Percentiles rank a stretch among this genome's conserved stretches.
Evolutionary conservation across 2,329 filamentous ascomycete species (phyloP).

Genomic region (Dissoconium aciculare): DNA sequence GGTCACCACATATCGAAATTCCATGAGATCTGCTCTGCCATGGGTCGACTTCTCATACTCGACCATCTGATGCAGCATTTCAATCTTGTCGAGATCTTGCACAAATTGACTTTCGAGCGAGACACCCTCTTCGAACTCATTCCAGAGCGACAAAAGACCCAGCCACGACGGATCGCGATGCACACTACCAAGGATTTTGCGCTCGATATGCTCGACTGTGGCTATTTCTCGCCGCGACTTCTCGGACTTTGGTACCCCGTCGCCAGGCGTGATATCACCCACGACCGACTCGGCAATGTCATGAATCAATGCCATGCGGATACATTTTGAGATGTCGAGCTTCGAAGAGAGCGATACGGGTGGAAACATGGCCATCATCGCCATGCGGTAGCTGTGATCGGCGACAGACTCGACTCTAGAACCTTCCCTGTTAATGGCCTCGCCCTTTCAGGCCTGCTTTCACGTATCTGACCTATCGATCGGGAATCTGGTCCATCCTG

Average conservation of each 20-base stretch:
- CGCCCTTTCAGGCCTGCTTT: slow-evolving; percentile 1
- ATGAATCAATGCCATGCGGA: slow-evolving; percentile 6
- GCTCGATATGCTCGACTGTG: slow-evolving; percentile 7
- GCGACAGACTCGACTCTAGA: slow-evolving; percentile 6
- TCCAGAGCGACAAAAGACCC: slow-evolving; percentile 4
- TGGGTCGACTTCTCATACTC: slow-evolving; percentile 7
- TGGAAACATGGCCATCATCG: slow-evolving; percentile 5
- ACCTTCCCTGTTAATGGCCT: slow-evolving; percentile 2
- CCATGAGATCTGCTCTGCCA: slow-evolving; percentile 5
- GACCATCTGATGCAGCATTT: slow-evolving; percentile 7
- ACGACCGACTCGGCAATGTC: slow-evolving; percentile 6
- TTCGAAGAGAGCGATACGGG: slow-evolving; percentile 4
- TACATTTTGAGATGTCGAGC: slow-evolving; percentile 7
- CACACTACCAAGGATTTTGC: slow-evolving; percentile 4
- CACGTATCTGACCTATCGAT: slow-evolving; percentile 4
- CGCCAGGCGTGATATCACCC: slow-evolving; percentile 7
- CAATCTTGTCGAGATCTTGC: slow-evolving; percentile 7
- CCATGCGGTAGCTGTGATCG: slow-evolving; percentile 8
- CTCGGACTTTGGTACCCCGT: slow-evolving; percentile 6
- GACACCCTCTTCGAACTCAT: slow-evolving; percentile 5
- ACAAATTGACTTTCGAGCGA: slow-evolving; percentile 7
- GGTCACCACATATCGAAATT: slow-evolving; percentile 6
- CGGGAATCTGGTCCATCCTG: slow-evolving; percentile 6
- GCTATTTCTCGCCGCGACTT: slow-evolving; percentile 4
- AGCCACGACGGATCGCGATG: too few species aligned